Evolutionary conservation across 306 rosid genomes (phyloP), one percentile per base, ranked within the genome.

Genomic region (Lathyrus sativus): DNA sequence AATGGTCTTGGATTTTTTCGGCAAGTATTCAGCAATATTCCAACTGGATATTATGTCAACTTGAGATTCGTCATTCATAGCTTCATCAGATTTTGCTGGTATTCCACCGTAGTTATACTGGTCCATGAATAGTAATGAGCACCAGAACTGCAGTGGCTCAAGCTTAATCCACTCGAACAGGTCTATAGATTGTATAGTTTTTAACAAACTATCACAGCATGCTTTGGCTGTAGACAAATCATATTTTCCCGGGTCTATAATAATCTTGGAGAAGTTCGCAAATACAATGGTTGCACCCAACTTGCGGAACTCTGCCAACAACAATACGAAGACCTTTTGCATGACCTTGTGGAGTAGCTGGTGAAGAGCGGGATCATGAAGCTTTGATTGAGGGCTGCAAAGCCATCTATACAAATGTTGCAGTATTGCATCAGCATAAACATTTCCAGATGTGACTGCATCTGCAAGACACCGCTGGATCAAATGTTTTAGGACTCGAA

Each of bases 101-200:
- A 93, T 90, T 84, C 96, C 97, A 49, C 98, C 97, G 39, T 88
- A 88, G 79, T 93, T 90, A 81, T 86, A 85, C 98, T 93, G 91
- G 78, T 93, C 96, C 98, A 90, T 85, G 80, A 90, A 93, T 59
- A 93, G 79, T 78, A 93, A 78, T 13, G 98, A 88, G 72, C 78
- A 82, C 98, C 98, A 93, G 78, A 79, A 93, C 71, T 90, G 88
- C 59, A 75, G 70, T 35, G 88, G 96, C 81, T 93, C 97, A 80
- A 93, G 90, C 79, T 93, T 90, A 83, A 93, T 76, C 98, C 98
- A 93, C 76, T 93, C 98, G 78, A 93, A 90, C 60, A 93, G 81
- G 66, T 93, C 97, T 72, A 97, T 90, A 9, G 88, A 79, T 82
- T 90, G 90, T 72, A 93, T 63, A 62, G 97, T 88, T 79, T 61